A percentile compares a stretch with the other conserved stretches of the same genome.
Conservation (phyloP, 768 basidiomycete genomes). For the Calvatia gigantea region DNA sequence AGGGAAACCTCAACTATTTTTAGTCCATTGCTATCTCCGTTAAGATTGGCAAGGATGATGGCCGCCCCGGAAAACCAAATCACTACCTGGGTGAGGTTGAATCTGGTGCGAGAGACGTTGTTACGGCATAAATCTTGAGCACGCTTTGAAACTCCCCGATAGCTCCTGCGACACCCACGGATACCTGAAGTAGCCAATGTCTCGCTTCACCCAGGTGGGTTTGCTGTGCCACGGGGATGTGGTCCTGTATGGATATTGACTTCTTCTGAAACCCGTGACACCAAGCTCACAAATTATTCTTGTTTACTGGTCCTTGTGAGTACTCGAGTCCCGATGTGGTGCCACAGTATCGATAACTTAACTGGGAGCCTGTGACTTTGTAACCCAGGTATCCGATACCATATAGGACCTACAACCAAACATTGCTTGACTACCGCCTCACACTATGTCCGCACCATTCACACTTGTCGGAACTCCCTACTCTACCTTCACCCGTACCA, state of each 20-base stretch:
- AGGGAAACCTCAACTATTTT: no score
- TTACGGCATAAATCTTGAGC: not conserved
- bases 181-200: not conserved
- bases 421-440: not conserved
- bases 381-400: not conserved
- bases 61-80: no score
- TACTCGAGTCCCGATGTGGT: no score
- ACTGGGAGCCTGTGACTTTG: not conserved
- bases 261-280: not conserved
- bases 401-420: not conserved
- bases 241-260: not conserved
- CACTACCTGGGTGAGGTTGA: no score
- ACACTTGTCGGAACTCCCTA: constrained; percentile 30
- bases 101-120: no score
- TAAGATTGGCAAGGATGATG: no score
- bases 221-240: not conserved
- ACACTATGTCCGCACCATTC: constrained; percentile 13
- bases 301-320: no score
- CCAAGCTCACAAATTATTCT: no score
- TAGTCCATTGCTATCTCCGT: no score
- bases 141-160: no score
- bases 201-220: not conserved
- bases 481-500: constrained; percentile 32
- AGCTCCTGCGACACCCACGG: not conserved
- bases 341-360: no score